These are phyloP conservation scores for Ceratonia siliqua DNA, from an alignment of 306 rosid species.

Conservation along the genomic window DNA sequence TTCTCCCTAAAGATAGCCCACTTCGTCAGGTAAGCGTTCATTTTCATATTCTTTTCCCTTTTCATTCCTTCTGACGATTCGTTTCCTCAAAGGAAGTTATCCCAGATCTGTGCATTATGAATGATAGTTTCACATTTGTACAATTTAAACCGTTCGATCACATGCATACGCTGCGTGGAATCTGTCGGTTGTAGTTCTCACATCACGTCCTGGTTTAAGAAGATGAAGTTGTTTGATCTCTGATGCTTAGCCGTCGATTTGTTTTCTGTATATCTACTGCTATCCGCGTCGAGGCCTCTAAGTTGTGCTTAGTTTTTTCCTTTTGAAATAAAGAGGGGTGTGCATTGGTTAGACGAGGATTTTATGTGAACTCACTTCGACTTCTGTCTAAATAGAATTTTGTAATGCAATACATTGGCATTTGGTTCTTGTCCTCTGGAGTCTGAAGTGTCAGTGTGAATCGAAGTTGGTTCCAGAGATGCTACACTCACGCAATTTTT, in stretches of 20 bases:
- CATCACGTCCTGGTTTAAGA: not conserved
- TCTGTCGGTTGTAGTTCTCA: constrained; percentile 29
- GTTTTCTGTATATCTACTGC: not conserved
- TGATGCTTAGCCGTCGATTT: not conserved
- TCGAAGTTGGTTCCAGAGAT: not conserved
- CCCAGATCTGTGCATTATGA: constrained; percentile 34
- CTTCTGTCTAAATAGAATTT: not conserved
- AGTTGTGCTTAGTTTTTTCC: not conserved
- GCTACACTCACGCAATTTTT: not conserved
- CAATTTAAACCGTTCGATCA: not conserved
- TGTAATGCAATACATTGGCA: not conserved
- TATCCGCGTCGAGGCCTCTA: not conserved
- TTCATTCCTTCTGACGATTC: not conserved
- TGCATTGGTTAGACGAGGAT: not conserved
- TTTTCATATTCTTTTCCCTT: constrained; percentile 18
- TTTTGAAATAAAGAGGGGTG: not conserved
- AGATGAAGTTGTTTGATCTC: not conserved
- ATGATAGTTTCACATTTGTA: constrained; percentile 14
- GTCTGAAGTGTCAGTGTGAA: not conserved
- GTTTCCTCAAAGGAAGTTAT: not conserved
- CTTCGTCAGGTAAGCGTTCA: constrained; percentile 77
- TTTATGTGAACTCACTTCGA: not conserved
- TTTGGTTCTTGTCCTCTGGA: not conserved
- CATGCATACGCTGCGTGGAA: not conserved
- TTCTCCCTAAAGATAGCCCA: constrained; percentile 93